These are phyloP conservation scores for Populus euphratica DNA, from an alignment of 345 rosid genomes.

Conservation along the genomic window DNA sequence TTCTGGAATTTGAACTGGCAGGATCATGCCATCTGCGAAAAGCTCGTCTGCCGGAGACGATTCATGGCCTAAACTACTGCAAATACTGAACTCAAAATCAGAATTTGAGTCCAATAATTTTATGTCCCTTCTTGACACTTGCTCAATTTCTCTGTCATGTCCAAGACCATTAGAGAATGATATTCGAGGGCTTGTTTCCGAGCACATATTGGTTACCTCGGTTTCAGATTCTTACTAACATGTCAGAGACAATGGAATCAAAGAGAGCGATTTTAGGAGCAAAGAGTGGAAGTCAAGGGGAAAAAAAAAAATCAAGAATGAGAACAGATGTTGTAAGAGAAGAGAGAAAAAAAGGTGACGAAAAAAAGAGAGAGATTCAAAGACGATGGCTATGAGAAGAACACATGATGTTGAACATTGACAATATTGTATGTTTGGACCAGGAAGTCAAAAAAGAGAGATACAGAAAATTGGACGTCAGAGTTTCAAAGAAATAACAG, in stretches of 20 bases:
- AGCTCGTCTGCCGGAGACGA: conserved; percentile 74
- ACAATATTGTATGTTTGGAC: conserved; percentile 1
- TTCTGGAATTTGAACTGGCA: conserved; percentile 42
- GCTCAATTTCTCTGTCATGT: conserved; percentile 21
- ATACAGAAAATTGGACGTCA: not conserved
- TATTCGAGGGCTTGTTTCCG: conserved; percentile 54
- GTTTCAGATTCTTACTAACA: not conserved
- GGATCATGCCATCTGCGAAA: conserved; percentile 72
- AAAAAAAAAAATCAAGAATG: conserved; percentile 3
- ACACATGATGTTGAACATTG: conserved; percentile 9
- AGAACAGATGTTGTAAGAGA: not conserved
- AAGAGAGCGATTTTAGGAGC: too few relatives aligned
- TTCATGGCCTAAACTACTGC: conserved; percentile 36
- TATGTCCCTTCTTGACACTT: conserved; percentile 38
- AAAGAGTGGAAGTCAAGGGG: not conserved
- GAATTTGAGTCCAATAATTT: conserved; percentile 42
- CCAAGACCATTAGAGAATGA: conserved; percentile 57
- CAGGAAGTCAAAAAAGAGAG: conserved; percentile 8
- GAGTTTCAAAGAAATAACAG: not conserved
- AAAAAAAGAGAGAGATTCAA: conserved; percentile 19
- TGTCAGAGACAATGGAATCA: not conserved
- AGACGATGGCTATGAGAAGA: conserved; percentile 19
- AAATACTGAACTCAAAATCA: conserved; percentile 71
- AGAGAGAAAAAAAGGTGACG: not conserved
- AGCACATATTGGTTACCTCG: conserved; percentile 35